Percentiles rank a stretch among this genome's conserved stretches.
Evolutionary conservation across 768 basidiomycete species (phyloP).

Genomic region (Xerocomellus dryophilus): DNA sequence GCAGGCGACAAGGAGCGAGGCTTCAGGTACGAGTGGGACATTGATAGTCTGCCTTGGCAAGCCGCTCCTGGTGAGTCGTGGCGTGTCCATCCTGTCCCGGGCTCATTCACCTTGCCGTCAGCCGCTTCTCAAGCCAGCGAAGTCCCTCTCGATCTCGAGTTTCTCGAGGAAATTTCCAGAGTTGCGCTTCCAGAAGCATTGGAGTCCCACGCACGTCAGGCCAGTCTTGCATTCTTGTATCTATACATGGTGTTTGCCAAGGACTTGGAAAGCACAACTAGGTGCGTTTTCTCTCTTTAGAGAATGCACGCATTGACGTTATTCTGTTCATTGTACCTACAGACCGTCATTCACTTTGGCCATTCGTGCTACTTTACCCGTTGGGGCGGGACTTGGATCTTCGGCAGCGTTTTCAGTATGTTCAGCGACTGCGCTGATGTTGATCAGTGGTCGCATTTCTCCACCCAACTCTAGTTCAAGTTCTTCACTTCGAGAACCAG

Average conservation of each 20-base stretch:
- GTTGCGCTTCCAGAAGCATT: conserved; percentile 34
- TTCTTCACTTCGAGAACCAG: conserved; percentile 36
- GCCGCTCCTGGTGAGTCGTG: conserved; percentile 44
- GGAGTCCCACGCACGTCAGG: conserved; percentile 40
- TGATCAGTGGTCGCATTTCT: conserved; percentile 67
- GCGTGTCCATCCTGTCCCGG: not conserved
- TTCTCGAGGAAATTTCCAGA: conserved; percentile 68
- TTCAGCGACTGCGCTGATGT: conserved; percentile 72
- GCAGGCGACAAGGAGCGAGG: conserved; percentile 25
- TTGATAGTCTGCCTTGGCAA: conserved; percentile 77
- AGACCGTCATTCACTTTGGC: conserved; percentile 80
- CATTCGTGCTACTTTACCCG: conserved; percentile 84
- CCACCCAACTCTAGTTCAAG: conserved; percentile 39
- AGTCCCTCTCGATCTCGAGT: conserved; percentile 59
- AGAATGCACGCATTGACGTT: conserved; percentile 15
- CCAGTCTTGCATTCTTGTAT: conserved; percentile 82
- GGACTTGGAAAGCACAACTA: conserved; percentile 41
- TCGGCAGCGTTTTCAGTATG: conserved; percentile 95
- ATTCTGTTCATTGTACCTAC: conserved; percentile 2
- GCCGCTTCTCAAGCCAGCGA: conserved; percentile 19
- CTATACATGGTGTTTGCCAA: conserved; percentile 76
- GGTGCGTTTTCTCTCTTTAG: conserved; percentile 42
- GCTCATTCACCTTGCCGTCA: conserved; percentile 2
- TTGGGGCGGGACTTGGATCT: conserved; percentile 94
- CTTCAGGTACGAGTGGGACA: conserved; percentile 79